These are phyloP conservation scores for Geotrichum siamense DNA, from an alignment of 1,139 yeast species.

Conservation along the genomic window DNA sequence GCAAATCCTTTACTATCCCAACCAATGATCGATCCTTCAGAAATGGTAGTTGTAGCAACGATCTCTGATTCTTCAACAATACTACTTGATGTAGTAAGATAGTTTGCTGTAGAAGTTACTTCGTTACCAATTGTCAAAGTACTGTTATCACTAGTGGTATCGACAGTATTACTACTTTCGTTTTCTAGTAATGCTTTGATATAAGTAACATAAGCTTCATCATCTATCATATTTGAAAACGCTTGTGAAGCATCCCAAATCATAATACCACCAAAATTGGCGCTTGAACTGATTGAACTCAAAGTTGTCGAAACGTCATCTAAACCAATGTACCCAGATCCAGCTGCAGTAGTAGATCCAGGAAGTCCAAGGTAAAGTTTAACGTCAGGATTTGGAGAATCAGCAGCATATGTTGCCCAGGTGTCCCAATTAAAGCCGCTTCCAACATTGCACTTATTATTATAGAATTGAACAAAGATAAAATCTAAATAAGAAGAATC, in stretches of 20 bases:
- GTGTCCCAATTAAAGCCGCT: conserved; percentile 52
- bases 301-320: conserved; percentile 24
- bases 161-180: neutral
- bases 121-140: neutral
- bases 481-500: conserved; percentile 62
- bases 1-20: conserved; percentile 1
- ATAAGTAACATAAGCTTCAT: conserved; percentile 40
- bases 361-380: conserved; percentile 66
- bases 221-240: conserved; percentile 44
- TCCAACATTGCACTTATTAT: conserved; percentile 57
- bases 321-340: conserved; percentile 45
- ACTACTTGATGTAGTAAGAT: neutral
- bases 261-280: conserved; percentile 73
- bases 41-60: neutral
- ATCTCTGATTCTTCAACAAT: neutral
- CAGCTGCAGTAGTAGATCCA: conserved; percentile 58
- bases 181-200: conserved; percentile 37
- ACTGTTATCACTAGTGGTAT: neutral
- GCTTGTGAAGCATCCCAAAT: conserved; percentile 92
- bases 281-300: conserved; percentile 19
- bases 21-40: neutral
- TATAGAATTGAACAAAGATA: conserved; percentile 87
- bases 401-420: conserved; percentile 75
- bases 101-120: neutral
- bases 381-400: conserved; percentile 53